A percentile compares a stretch with the other conserved stretches of the same genome.
Evolutionary conservation across 257 asterid species (phyloP).

Genomic region (Coffea eugenioides): DNA sequence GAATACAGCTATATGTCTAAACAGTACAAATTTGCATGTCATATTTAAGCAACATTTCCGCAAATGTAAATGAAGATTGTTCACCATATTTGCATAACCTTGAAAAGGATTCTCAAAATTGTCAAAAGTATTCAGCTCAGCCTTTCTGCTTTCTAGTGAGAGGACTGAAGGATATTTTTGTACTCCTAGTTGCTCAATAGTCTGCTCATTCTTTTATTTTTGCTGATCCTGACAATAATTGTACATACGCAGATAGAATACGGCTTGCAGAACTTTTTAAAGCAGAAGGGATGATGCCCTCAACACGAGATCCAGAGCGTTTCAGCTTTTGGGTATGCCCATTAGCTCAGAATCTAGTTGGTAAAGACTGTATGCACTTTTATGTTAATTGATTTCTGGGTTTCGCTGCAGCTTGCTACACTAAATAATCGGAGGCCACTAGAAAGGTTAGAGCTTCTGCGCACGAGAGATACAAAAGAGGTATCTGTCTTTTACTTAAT

Average conservation of each 20-base stretch:
- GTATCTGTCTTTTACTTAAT: slow-evolving; percentile 28
- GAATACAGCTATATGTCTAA: not conserved
- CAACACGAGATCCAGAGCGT: slow-evolving; percentile 74
- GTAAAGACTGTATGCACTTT: slow-evolving; percentile 5
- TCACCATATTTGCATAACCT: not conserved
- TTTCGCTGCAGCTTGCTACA: slow-evolving; percentile 68
- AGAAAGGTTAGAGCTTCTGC: slow-evolving; percentile 87
- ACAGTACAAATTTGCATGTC: not conserved
- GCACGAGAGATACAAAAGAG: slow-evolving; percentile 75
- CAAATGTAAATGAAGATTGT: not conserved
- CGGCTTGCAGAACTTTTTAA: slow-evolving; percentile 79
- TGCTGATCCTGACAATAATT: slow-evolving; percentile 14
- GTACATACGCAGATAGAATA: slow-evolving; percentile 55
- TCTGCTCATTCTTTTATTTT: not conserved
- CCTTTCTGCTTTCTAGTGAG: not conserved
- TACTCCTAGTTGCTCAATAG: not conserved
- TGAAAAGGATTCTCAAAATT: not conserved
- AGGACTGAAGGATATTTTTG: slow-evolving; percentile 9
- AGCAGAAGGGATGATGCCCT: slow-evolving; percentile 89
- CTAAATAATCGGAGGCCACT: slow-evolving; percentile 75
- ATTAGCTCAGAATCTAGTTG: slow-evolving; percentile 15
- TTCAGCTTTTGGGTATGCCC: slow-evolving; percentile 92
- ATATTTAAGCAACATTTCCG: not conserved
- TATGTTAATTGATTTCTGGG: slow-evolving; percentile 11
- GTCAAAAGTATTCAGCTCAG: not conserved